Evolutionary conservation across 768 basidiomycete species (phyloP).

Genomic region (Galerina sulciceps): DNA sequence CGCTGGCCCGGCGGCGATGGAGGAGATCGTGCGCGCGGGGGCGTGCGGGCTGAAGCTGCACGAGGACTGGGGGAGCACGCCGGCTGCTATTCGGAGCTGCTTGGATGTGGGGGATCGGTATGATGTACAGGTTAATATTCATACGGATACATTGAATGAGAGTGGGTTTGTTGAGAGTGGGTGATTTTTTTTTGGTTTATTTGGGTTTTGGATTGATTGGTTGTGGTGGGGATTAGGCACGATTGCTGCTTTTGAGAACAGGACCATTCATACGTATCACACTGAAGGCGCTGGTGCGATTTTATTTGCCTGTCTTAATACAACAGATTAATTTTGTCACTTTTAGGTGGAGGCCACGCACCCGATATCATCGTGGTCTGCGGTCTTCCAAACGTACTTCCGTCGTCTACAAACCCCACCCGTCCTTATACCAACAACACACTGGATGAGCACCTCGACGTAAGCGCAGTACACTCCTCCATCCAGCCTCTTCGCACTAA

Average conservation of each 20-base stretch:
- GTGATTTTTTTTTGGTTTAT: slow-evolving; percentile 24
- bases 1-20: slow-evolving; percentile 69
- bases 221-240: slow-evolving; percentile 56
- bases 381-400: slow-evolving; percentile 85
- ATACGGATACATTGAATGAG: slow-evolving; percentile 97
- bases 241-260: slow-evolving; percentile 84
- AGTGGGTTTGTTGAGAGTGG: slow-evolving; percentile 94
- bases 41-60: slow-evolving; percentile 93
- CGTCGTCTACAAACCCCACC: slow-evolving; percentile 97
- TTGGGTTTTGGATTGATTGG: not conserved
- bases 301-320: not conserved
- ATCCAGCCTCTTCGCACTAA: not conserved
- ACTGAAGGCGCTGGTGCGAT: slow-evolving; percentile 88
- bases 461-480: slow-evolving; percentile 38
- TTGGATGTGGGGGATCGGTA: slow-evolving; percentile 86
- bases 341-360: slow-evolving; percentile 87
- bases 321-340: not conserved
- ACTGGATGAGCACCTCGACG: slow-evolving; percentile 95
- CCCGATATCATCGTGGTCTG: slow-evolving; percentile 99
- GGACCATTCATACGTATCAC: slow-evolving; percentile 98
- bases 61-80: slow-evolving; percentile 97
- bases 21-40: slow-evolving; percentile 83
- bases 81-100: slow-evolving; percentile 75
- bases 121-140: slow-evolving; percentile 93
- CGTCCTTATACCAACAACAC: slow-evolving; percentile 92